Evolutionary conservation across 345 rosid genomes (phyloP).

Genomic region (Eucalyptus urophylla): DNA sequence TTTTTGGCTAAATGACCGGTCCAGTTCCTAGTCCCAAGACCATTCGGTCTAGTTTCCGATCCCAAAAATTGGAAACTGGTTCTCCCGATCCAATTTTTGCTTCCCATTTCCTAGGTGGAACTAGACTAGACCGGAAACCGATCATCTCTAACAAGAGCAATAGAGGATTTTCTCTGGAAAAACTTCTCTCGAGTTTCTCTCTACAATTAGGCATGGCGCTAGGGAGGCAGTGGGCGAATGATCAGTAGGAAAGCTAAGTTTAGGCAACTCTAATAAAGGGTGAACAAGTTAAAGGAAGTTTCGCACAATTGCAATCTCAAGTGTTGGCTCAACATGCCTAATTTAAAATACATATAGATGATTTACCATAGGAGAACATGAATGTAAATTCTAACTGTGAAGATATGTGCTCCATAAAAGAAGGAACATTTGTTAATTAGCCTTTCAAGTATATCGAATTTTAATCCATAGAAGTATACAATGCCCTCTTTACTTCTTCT

Average conservation of each 20-base stretch:
- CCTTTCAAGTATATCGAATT: too few relatives aligned
- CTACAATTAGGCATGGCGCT: background rate
- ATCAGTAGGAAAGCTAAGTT: background rate
- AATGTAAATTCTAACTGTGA: too few relatives aligned
- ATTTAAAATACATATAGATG: background rate
- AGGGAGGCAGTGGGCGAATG: background rate
- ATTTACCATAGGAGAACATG: background rate
- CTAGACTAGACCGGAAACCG: accelerated
- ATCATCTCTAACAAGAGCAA: background rate
- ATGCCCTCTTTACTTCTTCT: too few relatives aligned
- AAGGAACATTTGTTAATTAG: too few relatives aligned
- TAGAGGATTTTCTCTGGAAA: background rate
- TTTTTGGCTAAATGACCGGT: too few relatives aligned
- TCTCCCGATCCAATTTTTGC: too few relatives aligned
- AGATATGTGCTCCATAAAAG: too few relatives aligned
- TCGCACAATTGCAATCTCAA: background rate
- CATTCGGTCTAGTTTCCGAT: accelerated
- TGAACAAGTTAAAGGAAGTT: background rate
- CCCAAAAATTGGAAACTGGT: too few relatives aligned
- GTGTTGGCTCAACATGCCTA: background rate
- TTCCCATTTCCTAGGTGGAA: too few relatives aligned
- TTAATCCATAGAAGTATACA: too few relatives aligned
- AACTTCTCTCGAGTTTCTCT: background rate
- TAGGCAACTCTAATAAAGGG: background rate
- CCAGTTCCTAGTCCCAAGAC: too few relatives aligned